Evolutionary conservation across 371 early-diverging fungal species (phyloP), one percentile per base, ranked within the genome.

Genomic region (Massospora cicadina): DNA sequence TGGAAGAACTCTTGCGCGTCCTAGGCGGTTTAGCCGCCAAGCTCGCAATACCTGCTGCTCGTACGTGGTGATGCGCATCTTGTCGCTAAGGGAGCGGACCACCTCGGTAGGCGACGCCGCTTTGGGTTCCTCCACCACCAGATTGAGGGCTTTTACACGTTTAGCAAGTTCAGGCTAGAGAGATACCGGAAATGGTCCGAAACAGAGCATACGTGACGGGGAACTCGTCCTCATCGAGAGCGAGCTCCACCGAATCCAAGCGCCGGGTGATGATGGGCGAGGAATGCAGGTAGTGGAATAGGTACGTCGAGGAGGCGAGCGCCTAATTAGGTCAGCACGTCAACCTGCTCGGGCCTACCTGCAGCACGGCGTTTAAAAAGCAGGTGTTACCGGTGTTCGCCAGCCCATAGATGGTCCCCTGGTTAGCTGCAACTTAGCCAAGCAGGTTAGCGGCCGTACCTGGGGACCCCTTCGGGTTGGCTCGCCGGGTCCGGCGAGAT

Each of bases 1-100:
- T 91, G 90, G 65, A 93, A 88, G 25, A 93, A 78, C 69, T 95
- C 95, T 69, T 95, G 95, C 0, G 94, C 95, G 72, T 95, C 95
- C 84, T 94, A 65, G 57, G 32, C 28, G 55, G 25, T 28, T 55
- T 65, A 55, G 29, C 26, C 24, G 24, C 25, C 32, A 23, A 17
- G 21, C 2, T n/a, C 24, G 21, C 57, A 26, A 23, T 65, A 65
- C 82, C 69, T 72, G 79, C 69, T 69, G 77, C 58, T 72, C 72
- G 66, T 71, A 76, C 64, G 65, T 74, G 60, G 71, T 64, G 65
- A 74, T 66, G 23, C 76, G 65, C 23, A 77, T 70, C 57, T 77
- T 77, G 32, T 70, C 70, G 23, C 77, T 75, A n/a, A 88, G 71
- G 28, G 58, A n/a, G 57, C 17, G 23, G 54, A 55, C 32, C 7